Evolutionary conservation across 1,284 basidiomycete genomes (phyloP), one percentile per base, ranked within the genome.

Genomic region (Austroboletus rostrupii): DNA sequence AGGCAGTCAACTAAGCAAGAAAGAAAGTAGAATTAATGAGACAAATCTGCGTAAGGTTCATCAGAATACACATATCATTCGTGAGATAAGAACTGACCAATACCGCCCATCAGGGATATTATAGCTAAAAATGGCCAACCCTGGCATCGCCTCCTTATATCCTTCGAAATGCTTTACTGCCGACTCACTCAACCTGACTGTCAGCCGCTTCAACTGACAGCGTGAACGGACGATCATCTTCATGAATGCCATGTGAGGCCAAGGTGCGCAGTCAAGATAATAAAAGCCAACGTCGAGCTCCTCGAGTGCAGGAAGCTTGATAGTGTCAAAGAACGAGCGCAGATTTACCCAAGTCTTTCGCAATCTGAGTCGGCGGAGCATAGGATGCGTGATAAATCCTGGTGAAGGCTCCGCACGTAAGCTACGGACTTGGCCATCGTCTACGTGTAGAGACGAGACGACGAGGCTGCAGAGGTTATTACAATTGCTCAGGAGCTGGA

Each of bases 271-370:
- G 21, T 63, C 63, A 14, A 61, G 61, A 26, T 56, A 62, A 29
- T 63, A 68, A 44, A 70, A 66, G 21, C 61, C 64, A 8, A 66
- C 42, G 14, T 70, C 64, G 19, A 66, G 53, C 21, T 68, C 67
- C n/a, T 69, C 59, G 28, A 66, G 61, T 10, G 55, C 61, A 10
- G 64, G 65, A 20, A 68, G 41, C 0, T 54, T 52, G 29, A 66
- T 50, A 1, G 49, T 52, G 21, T 26, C 29, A 3, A 66, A 57
- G 12, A 69, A 36, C 3, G 14, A 23, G 28, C 50, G 59, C 3
- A 66, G 55, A 26, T 63, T 56, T 3, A 59, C 61, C 10, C 62
- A 57, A 16, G 66, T 57, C 31, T 67, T 56, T 20, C 62, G 67
- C 43, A 68, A 54, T 19, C 67, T 67, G 37, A 66, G 43, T 39